These are phyloP conservation scores for Globisporangium takayamanum DNA, from an alignment of 352 stramenopile genomes.

Conservation along the genomic window DNA sequence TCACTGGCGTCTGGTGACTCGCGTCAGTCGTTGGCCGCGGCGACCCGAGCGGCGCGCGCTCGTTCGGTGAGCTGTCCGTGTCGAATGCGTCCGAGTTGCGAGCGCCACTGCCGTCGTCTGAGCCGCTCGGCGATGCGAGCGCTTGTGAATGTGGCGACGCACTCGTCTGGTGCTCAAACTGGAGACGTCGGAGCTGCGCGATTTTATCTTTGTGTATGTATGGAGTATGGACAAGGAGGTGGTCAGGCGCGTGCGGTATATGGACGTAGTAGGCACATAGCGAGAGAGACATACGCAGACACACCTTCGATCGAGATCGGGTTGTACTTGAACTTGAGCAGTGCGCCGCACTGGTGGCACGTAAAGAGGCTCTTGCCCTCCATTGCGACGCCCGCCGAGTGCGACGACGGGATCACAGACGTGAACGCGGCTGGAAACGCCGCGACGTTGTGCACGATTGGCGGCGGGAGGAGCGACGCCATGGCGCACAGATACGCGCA, in stretches of 20 bases:
- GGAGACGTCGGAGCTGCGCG: constrained; percentile 34
- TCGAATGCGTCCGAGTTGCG: constrained; percentile 21
- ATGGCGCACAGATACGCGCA: constrained; percentile 2
- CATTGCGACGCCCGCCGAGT: constrained; percentile 30
- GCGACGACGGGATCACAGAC: constrained; percentile 14
- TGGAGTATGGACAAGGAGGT: neutral
- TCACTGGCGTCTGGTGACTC: constrained; percentile 19
- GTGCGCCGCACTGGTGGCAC: constrained; percentile 57
- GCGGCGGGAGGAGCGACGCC: constrained; percentile 13
- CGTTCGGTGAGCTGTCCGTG: constrained; percentile 5
- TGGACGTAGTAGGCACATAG: neutral
- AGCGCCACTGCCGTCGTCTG: constrained; percentile 14
- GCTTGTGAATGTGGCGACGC: neutral
- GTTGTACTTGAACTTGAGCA: constrained; percentile 68
- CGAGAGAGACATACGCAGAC: neutral
- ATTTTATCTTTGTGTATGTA: constrained; percentile 34
- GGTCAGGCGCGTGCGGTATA: neutral
- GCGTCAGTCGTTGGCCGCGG: neutral
- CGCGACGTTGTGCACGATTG: constrained; percentile 16
- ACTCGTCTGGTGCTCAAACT: constrained; percentile 23
- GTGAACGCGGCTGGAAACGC: constrained; percentile 3
- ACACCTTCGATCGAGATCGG: constrained; percentile 50
- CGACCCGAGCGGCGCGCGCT: constrained; percentile 2
- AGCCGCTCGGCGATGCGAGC: constrained; percentile 13
- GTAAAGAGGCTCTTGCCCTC: constrained; percentile 76